phyloP scores from a whole-genome alignment of 129 eudicot genomes.

The Helianthus tuberosus region DNA sequence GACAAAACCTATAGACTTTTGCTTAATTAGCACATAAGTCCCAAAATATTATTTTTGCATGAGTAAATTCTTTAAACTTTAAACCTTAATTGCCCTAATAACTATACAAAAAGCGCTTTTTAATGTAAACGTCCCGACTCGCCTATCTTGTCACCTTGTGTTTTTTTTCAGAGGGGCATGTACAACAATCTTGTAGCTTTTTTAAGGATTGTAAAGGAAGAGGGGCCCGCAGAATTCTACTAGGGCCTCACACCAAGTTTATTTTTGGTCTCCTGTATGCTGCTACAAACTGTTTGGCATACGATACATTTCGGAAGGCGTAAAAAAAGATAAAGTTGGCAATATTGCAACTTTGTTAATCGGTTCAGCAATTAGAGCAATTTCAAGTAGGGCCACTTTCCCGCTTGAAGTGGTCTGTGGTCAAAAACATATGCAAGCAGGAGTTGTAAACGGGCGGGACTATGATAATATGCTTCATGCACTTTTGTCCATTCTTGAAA shows the following conservation, averaged over 20 bases:
- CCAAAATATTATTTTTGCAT: too few species aligned
- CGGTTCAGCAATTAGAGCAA: too few species aligned
- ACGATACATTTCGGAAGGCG: constrained; percentile 72
- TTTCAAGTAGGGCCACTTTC: too few species aligned
- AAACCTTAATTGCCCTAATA: not conserved
- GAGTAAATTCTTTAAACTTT: not conserved
- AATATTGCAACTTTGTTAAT: too few species aligned
- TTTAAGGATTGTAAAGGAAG: constrained; percentile 70
- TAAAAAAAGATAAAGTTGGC: too few species aligned
- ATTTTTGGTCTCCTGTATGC: constrained; percentile 87
- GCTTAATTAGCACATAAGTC: too few species aligned
- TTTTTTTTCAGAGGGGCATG: constrained; percentile 61
- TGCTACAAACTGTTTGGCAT: constrained; percentile 82
- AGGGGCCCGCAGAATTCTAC: constrained; percentile 82
- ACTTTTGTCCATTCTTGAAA: too few species aligned
- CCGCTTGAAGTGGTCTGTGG: too few species aligned
- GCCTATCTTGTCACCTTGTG: not conserved
- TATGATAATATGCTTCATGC: too few species aligned
- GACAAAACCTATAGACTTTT: too few species aligned
- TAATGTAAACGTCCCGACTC: not conserved
- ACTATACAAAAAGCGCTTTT: not conserved
- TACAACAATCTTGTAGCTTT: constrained; percentile 77
- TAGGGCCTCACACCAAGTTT: constrained; percentile 87
- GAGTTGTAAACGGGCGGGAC: too few species aligned
- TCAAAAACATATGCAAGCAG: too few species aligned